phyloP scores from a whole-genome alignment of 2,329 filamentous ascomycete species.

The Esteya vermicola region DNA sequence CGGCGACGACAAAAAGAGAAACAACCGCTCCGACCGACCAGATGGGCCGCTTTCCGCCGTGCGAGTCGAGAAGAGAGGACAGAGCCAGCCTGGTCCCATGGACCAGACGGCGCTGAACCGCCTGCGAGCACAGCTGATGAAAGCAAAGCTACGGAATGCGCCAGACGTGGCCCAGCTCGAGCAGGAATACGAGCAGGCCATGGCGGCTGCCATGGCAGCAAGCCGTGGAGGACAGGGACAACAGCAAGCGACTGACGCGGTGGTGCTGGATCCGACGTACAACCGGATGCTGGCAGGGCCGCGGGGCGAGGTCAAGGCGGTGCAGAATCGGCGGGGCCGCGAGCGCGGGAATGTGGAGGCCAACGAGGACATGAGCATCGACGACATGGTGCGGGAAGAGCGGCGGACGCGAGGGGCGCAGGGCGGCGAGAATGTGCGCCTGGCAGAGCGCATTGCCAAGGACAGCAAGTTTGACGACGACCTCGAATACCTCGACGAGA shows the following conservation, averaged over 20 bases:
- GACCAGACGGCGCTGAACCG: slow-evolving; percentile 76
- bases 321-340: slow-evolving; percentile 67
- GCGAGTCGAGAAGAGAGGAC: too few relatives aligned
- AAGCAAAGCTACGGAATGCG: slow-evolving; percentile 71
- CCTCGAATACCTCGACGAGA: slow-evolving; percentile 95
- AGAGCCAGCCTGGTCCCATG: slow-evolving; percentile 29
- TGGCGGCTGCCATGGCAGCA: slow-evolving; percentile 53
- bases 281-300: slow-evolving; percentile 73
- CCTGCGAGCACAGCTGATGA: slow-evolving; percentile 89
- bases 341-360: slow-evolving; percentile 77
- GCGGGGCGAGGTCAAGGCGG: slow-evolving; percentile 57
- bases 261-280: slow-evolving; percentile 78
- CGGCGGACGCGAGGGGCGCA: slow-evolving; percentile 64
- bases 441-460: slow-evolving; percentile 89
- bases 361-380: slow-evolving; percentile 90
- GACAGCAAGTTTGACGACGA: slow-evolving; percentile 84
- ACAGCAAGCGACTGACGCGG: slow-evolving; percentile 51
- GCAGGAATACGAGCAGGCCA: slow-evolving; percentile 69
- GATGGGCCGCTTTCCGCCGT: too few relatives aligned
- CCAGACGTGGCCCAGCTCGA: slow-evolving; percentile 66
- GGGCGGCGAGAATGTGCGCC: slow-evolving; percentile 65
- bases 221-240: slow-evolving; percentile 22
- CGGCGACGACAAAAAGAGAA: slow-evolving; percentile 15
- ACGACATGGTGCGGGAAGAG: slow-evolving; percentile 95
- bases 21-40: too few relatives aligned